Evolutionary conservation across 176 grass and related monocot species (phyloP).

Genomic region (Ampelocalamus luodianensis): DNA sequence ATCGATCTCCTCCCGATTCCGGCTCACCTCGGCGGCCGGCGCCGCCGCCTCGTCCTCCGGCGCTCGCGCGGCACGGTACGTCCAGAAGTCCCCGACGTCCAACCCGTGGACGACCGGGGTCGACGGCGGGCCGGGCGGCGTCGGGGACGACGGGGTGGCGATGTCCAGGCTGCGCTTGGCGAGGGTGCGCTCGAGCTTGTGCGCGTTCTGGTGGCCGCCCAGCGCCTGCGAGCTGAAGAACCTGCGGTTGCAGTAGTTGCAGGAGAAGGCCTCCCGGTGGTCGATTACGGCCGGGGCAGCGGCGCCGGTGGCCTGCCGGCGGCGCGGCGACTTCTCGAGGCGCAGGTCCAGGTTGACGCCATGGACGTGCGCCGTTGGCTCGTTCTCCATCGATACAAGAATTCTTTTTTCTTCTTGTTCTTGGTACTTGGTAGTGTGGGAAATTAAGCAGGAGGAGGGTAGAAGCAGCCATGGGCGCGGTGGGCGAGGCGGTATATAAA

Average conservation of each 20-base stretch:
- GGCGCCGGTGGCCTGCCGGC: background rate
- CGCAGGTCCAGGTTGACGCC: conserved; percentile 64
- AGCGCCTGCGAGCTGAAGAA: conserved; percentile 94
- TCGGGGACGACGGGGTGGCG: background rate
- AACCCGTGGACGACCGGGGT: background rate
- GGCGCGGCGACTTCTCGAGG: conserved; percentile 35
- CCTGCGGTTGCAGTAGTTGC: conserved; percentile 86
- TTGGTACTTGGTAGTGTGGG: background rate
- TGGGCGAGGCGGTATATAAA: background rate
- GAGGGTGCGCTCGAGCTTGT: conserved; percentile 94
- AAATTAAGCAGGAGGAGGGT: background rate
- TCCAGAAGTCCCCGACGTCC: background rate
- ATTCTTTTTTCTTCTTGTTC: background rate
- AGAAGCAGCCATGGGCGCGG: background rate
- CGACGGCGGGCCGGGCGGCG: background rate
- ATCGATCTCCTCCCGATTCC: conserved; percentile 48
- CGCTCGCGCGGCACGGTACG: background rate
- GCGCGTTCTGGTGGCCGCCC: conserved; percentile 97
- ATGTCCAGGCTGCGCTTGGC: conserved; percentile 63
- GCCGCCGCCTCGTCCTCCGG: background rate
- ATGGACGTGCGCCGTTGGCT: background rate
- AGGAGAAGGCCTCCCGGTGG: conserved; percentile 60
- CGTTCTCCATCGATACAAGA: conserved; percentile 41
- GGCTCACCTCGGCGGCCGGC: background rate
- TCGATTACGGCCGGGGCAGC: background rate